These are phyloP conservation scores for Eucommia ulmoides DNA, from an alignment of 257 asterid species.

Conservation along the genomic window DNA sequence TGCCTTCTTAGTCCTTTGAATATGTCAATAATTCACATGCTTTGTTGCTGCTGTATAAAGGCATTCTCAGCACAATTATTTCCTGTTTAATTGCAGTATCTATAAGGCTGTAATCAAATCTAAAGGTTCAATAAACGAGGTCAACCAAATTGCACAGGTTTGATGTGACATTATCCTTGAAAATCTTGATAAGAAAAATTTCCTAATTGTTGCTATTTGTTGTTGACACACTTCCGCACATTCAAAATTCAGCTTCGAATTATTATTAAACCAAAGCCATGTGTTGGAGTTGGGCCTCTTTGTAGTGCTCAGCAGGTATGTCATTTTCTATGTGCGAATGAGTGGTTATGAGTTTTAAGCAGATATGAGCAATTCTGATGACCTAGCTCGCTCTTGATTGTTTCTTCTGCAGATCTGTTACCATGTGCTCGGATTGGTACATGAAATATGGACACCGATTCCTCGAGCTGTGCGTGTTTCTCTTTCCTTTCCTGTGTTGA, in stretches of 20 bases:
- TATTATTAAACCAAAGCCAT: constrained; percentile 69
- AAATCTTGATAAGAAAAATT: constrained; percentile 3
- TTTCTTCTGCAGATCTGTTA: constrained; percentile 60
- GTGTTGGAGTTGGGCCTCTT: constrained; percentile 80
- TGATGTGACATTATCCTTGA: constrained; percentile 11
- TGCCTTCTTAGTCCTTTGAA: too few relatives aligned
- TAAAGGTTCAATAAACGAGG: constrained; percentile 35
- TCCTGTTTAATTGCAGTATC: constrained; percentile 21
- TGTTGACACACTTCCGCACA: constrained; percentile 3
- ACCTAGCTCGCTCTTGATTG: constrained; percentile 6
- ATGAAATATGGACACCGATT: constrained; percentile 88
- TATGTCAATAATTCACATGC: too few relatives aligned
- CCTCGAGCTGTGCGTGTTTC: constrained; percentile 71
- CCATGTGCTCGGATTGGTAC: constrained; percentile 90
- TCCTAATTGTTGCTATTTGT: constrained; percentile 4
- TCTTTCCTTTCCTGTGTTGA: constrained; percentile 5
- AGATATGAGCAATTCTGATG: not conserved
- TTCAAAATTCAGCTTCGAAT: constrained; percentile 65
- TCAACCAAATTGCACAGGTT: constrained; percentile 88
- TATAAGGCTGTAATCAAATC: constrained; percentile 28
- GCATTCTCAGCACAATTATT: not conserved
- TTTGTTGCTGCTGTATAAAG: not conserved
- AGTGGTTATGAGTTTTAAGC: not conserved
- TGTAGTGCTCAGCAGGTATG: constrained; percentile 81
- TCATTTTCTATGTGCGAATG: constrained; percentile 1